Conservation (phyloP, 495 filamentous ascomycete species). For the Xylaria nigripes region DNA sequence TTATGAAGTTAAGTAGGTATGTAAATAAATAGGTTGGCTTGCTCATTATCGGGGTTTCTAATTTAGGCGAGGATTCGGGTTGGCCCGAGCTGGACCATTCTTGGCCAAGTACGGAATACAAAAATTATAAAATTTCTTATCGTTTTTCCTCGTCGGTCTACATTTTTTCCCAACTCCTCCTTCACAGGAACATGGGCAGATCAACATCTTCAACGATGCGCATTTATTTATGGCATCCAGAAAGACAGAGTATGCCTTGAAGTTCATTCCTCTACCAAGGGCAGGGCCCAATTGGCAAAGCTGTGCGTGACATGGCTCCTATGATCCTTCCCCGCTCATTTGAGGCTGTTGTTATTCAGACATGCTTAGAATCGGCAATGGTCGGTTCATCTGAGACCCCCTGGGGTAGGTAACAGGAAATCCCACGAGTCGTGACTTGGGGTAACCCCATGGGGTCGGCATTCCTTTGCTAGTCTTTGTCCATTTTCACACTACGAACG, state of each 20-base stretch:
- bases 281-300: too few species aligned
- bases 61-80: too few species aligned
- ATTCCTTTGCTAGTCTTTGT: neutral
- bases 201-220: neutral
- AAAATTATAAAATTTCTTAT: too few species aligned
- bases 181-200: too few species aligned
- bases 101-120: too few species aligned
- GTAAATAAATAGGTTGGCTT: too few species aligned
- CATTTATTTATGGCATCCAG: neutral
- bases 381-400: conserved; percentile 9
- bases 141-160: too few species aligned
- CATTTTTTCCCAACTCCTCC: neutral
- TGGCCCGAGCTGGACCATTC: too few species aligned
- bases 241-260: neutral
- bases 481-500: neutral
- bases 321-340: neutral
- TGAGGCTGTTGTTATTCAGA: conserved; percentile 7
- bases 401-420: conserved; percentile 8
- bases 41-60: too few species aligned
- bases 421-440: conserved; percentile 8
- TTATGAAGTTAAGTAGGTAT: too few species aligned
- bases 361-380: conserved; percentile 24
- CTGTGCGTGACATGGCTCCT: neutral
- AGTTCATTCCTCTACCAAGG: too few species aligned
- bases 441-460: neutral